A percentile compares a stretch with the other conserved stretches of the same genome.
These are phyloP conservation scores for Plantago rigida DNA, from an alignment of 305 asterid species.

Conservation along the genomic window DNA sequence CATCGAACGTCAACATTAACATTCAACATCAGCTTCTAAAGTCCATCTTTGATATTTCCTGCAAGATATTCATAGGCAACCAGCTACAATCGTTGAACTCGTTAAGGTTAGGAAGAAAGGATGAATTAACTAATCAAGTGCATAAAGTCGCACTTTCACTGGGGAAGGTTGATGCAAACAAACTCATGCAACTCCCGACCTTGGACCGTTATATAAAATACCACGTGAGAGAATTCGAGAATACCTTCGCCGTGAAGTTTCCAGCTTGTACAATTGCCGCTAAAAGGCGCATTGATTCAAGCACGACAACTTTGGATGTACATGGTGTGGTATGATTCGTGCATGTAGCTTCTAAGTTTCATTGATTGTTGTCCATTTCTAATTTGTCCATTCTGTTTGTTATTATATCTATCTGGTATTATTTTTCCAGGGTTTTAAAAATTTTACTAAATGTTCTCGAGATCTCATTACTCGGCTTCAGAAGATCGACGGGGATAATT, in stretches of 20 bases:
- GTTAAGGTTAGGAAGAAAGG: too few species aligned
- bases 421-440: conserved; percentile 62
- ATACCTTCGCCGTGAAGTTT: conserved; percentile 65
- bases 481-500: conserved; percentile 89
- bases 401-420: too few species aligned
- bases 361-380: neutral
- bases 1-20: too few species aligned
- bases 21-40: too few species aligned
- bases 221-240: conserved; percentile 89
- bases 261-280: conserved; percentile 98
- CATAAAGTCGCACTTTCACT: too few species aligned
- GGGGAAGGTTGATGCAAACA: conserved; percentile 80
- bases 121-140: too few species aligned
- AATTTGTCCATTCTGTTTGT: too few species aligned
- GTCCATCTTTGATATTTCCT: too few species aligned
- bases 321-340: conserved; percentile 78
- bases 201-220: conserved; percentile 77
- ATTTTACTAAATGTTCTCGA: conserved; percentile 71
- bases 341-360: conserved; percentile 15
- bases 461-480: conserved; percentile 82
- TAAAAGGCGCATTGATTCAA: conserved; percentile 86
- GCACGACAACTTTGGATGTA: conserved; percentile 94
- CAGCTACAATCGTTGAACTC: too few species aligned
- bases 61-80: too few species aligned
- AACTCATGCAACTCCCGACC: conserved; percentile 91